Base-by-base conservation (phyloP, 495 filamentous ascomycete species). In the Aspergillus panamensis region DNA sequence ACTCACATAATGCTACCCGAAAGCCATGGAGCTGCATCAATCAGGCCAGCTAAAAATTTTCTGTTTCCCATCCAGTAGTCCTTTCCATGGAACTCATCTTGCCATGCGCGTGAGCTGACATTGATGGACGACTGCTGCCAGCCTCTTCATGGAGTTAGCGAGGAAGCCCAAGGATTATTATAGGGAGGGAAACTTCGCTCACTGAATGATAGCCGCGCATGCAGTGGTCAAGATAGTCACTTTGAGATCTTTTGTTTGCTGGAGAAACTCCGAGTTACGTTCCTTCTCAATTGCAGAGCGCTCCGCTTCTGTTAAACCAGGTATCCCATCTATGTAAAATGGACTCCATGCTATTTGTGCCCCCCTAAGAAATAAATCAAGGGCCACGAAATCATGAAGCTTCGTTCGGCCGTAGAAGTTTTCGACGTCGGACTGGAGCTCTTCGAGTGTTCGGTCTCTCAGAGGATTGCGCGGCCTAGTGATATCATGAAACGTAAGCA, bases 71-170 rank as follows among this genome's bases (percentile, higher is more conserved):
- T 49, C 55, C 47, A 52, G 33, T 77, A 64, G 20, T 17, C 13
- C 39, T 33, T 4, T 6, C 20, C 17, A 39, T 16, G 19, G 12
- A 81, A 74, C 1, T 66, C 67, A 0, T 56, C 21, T 3, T 83
- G 77, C 73, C 88, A 90, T 57, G 74, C 78, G 53, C 87, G 73
- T 54, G 82, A 87, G 43, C 85, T 85, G 35, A 83, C 85, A 63
- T 90, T 90, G 16, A 80, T 80, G 17, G 85, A 82, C 16, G 84
- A 84, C 66, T 88, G 84, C 61, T 87, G 84, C 84, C 85, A 88
- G 13, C 85, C 85, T 51, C 65, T 67, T 3, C 44, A 48, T 37
- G 2, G 17, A 21, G 19, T 35, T 19, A 33, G 20, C 39, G 0
- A 21, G 21, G n/a, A 1, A 2, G 29, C n/a, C 1, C 44, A 48